Evolutionary conservation across 2,329 filamentous ascomycete species (phyloP).

Genomic region (Xylariaceae sp.): DNA sequence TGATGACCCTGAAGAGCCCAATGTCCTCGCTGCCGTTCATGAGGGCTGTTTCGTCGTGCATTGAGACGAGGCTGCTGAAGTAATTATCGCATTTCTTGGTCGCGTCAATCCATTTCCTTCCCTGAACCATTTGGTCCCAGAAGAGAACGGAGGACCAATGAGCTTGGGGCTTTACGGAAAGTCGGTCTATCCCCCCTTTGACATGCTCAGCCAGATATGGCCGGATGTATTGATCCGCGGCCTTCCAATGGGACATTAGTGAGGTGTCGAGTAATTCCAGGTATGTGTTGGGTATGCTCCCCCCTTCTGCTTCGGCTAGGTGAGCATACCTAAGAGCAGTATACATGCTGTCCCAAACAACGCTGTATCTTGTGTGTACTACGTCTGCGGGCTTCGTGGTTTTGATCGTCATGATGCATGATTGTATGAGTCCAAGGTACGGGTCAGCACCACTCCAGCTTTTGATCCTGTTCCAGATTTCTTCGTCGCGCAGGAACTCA

Average conservation of each 20-base stretch:
- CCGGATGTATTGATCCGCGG: neutral
- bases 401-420: slow-evolving; percentile 1
- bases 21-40: neutral
- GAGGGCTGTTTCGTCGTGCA: neutral
- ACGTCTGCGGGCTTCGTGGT: neutral
- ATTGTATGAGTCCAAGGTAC: neutral
- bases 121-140: neutral
- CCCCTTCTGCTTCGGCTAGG: neutral
- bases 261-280: neutral
- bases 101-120: neutral
- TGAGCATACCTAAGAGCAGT: slow-evolving; percentile 1
- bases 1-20: neutral
- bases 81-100: neutral
- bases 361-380: neutral
- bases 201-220: neutral
- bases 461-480: neutral
- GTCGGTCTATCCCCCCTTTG: neutral
- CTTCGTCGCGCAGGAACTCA: neutral
- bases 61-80: neutral
- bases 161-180: neutral
- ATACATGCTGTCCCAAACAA: slow-evolving; percentile 1
- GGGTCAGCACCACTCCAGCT: neutral
- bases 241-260: neutral
- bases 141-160: neutral
- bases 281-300: neutral